These are phyloP conservation scores for Cardamine resedifolia DNA, from an alignment of 345 rosid species.

Conservation along the genomic window DNA sequence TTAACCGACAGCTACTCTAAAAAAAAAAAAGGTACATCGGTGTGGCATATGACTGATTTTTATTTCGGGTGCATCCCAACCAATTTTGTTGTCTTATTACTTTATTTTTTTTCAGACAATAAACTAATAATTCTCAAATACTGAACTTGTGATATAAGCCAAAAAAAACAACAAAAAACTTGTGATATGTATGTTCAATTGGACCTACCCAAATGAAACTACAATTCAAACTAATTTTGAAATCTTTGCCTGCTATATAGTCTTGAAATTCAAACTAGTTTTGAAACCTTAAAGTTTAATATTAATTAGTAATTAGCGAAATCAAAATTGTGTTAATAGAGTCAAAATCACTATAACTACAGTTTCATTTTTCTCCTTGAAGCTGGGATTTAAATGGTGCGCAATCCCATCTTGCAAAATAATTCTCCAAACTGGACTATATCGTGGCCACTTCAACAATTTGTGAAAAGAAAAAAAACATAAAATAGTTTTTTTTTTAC, in stretches of 20 bases:
- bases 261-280: background rate
- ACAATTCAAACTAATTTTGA: background rate
- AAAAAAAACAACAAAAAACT: background rate
- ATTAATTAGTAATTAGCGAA: background rate
- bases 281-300: background rate
- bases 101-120: background rate
- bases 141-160: background rate
- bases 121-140: background rate
- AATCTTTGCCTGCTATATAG: background rate
- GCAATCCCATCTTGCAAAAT: constrained; percentile 7
- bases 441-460: background rate
- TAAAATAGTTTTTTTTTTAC: background rate
- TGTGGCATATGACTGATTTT: background rate
- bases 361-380: background rate
- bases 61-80: constrained; percentile 14
- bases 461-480: background rate
- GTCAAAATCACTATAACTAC: background rate
- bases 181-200: background rate
- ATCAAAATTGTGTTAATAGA: background rate
- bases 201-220: background rate
- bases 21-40: background rate
- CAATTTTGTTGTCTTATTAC: constrained; percentile 14
- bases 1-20: background rate
- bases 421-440: background rate
- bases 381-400: background rate